These are phyloP conservation scores for Neurospora sublineolata DNA, from an alignment of 495 filamentous ascomycete species.

Conservation along the genomic window DNA sequence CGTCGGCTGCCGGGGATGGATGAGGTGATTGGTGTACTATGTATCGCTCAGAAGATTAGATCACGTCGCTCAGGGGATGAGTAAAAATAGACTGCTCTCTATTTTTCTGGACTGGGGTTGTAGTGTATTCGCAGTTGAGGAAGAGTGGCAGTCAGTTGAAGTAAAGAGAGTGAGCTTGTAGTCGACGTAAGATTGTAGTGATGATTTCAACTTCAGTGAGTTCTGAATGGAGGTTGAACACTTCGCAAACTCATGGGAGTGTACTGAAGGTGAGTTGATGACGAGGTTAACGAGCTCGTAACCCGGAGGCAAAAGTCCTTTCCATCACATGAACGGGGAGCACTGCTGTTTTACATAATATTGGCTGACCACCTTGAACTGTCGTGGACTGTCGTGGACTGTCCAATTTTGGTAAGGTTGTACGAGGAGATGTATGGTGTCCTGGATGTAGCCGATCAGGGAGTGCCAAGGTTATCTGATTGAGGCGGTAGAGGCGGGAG, in stretches of 20 bases:
- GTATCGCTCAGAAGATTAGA: neutral
- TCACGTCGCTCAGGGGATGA: neutral
- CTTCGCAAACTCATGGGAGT: neutral
- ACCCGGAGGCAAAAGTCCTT: neutral
- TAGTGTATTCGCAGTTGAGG: neutral
- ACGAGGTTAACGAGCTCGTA: neutral
- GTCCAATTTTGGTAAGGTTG: neutral
- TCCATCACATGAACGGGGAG: neutral
- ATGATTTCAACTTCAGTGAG: neutral
- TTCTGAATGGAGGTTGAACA: neutral
- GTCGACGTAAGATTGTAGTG: neutral
- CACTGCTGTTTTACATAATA: neutral
- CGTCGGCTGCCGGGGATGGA: neutral
- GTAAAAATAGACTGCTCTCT: neutral
- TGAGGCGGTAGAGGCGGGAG: neutral
- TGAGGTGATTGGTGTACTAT: neutral
- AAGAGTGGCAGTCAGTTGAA: neutral
- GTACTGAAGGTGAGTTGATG: neutral
- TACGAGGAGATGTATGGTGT: neutral
- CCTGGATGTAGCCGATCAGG: neutral
- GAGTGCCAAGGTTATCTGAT: neutral
- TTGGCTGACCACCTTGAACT: neutral
- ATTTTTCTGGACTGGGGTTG: neutral
- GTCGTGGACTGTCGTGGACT: neutral
- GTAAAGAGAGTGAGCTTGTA: neutral